Base-by-base conservation (phyloP, 73 alveolate genomes). In the Tetrahymena thermophila region DNA sequence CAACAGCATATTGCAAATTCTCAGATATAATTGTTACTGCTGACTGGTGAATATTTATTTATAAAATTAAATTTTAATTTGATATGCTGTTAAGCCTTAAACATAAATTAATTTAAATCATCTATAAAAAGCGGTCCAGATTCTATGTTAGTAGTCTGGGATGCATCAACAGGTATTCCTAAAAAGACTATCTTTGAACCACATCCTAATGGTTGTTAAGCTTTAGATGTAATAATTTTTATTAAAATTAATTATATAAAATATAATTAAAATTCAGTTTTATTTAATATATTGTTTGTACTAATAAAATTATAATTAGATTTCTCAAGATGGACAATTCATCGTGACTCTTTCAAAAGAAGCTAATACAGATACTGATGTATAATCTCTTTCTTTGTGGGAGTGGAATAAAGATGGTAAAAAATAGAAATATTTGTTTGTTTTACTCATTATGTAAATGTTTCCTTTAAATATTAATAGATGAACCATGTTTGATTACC, bases 61-160 rank as follows among this genome's bases (percentile, higher is more conserved):
- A n/a, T 71, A n/a, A 23, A 71, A 0, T 71, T 56, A 56, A 6
- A 56, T 56, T 56, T 56, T 50, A 50, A 50, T 50, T 19, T 0
- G 83, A 50, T 3, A 50, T 50, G 28, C 28, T 11, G 83, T 50
- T 50, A 50, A 16, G 15, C 23, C 28, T 19, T 11, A 50, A 50
- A 14, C 28, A 15, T 50, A 50, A 50, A 19, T 6, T 50, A 50
- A 50, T 50, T 50, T 50, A 2, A 50, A 50, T 71, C 94, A 23
- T 71, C 23, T 19, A 71, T 28, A 1, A 9, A 71, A 28, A 71
- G 98, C 34, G 99, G 99, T 6, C 98, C 96, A 94, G 99, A 99
- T 89, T 97, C 99, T 28, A 98, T 99, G 98, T 96, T 99, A 43
- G 99, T 99, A 42, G 99, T 99, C 5, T 99, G 99, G 99, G 99